Evolutionary conservation across 257 asterid genomes (phyloP).

Genomic region (Fraxinus anomala): DNA sequence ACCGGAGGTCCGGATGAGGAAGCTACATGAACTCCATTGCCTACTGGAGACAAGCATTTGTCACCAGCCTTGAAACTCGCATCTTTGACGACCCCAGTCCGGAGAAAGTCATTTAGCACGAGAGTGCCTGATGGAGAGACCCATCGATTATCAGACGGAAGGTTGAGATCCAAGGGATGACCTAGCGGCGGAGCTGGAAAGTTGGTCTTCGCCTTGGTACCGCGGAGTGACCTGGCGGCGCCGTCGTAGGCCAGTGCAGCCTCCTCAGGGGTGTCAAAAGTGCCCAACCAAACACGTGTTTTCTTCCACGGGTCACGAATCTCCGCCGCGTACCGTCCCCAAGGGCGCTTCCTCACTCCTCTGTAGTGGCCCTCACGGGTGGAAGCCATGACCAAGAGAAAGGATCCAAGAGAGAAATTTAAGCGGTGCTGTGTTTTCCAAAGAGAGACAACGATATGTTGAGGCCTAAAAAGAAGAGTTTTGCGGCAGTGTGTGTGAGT

Average conservation of each 20-base stretch:
- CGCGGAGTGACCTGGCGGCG: slow-evolving; percentile 96
- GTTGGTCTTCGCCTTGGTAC: slow-evolving; percentile 88
- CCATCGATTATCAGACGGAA: slow-evolving; percentile 64
- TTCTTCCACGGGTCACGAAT: slow-evolving; percentile 99
- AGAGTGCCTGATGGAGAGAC: slow-evolving; percentile 52
- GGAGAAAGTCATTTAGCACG: slow-evolving; percentile 62
- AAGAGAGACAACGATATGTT: not conserved
- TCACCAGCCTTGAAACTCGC: not conserved
- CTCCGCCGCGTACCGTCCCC: slow-evolving; percentile 99
- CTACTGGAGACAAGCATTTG: not conserved
- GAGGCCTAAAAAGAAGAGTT: not conserved
- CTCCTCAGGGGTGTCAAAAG: slow-evolving; percentile 93
- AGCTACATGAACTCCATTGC: slow-evolving; percentile 28
- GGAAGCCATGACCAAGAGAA: slow-evolving; percentile 53
- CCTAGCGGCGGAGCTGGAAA: slow-evolving; percentile 52
- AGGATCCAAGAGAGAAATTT: slow-evolving; percentile 1
- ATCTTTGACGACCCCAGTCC: slow-evolving; percentile 47
- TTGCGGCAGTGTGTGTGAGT: slow-evolving; percentile 29
- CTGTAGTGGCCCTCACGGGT: slow-evolving; percentile 90
- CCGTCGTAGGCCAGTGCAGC: slow-evolving; percentile 98
- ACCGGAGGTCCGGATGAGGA: slow-evolving; percentile 36
- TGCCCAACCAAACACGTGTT: slow-evolving; percentile 94
- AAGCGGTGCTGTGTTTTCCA: not conserved
- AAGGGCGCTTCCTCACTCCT: slow-evolving; percentile 93
- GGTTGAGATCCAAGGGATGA: slow-evolving; percentile 65